phyloP scores from a whole-genome alignment of 495 filamentous ascomycete species.

The Podospora appendiculata region DNA sequence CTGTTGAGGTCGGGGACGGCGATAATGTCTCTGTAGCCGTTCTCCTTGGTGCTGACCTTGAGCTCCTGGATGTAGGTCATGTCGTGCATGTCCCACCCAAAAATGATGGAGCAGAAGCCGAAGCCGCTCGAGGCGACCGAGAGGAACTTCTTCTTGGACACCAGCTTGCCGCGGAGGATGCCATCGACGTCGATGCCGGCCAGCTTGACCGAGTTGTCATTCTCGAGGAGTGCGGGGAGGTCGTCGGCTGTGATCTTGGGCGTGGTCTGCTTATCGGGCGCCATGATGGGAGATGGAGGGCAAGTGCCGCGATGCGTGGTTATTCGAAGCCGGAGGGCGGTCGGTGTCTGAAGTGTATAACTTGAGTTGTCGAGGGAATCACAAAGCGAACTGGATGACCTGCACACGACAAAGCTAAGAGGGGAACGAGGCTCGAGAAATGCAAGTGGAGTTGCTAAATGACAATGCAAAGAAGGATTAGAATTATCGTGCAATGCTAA shows the following conservation, averaged over 20 bases:
- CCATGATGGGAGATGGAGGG: background rate
- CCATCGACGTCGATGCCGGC: constrained; percentile 91
- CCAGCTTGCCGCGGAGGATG: constrained; percentile 82
- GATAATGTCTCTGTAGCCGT: constrained; percentile 85
- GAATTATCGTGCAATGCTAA: no score
- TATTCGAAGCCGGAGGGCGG: background rate
- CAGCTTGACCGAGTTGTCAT: constrained; percentile 85
- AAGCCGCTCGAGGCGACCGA: constrained; percentile 78
- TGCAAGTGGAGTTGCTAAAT: no score
- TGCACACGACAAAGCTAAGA: no score
- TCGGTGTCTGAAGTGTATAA: background rate
- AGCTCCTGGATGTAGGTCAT: constrained; percentile 79
- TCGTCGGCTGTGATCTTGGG: constrained; percentile 54
- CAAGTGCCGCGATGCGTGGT: background rate
- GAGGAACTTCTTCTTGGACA: constrained; percentile 94
- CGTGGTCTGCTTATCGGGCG: constrained; percentile 30
- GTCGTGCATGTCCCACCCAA: constrained; percentile 99
- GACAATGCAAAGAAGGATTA: no score
- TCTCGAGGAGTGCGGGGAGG: constrained; percentile 54
- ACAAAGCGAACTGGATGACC: no score
- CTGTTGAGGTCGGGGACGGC: constrained; percentile 73
- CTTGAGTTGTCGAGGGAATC: background rate
- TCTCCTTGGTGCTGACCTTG: constrained; percentile 82
- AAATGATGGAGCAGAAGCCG: constrained; percentile 94
- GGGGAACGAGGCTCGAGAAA: no score